Base-by-base conservation (phyloP, 805 yeast species). In the Hanseniaspora vineae region DNA sequence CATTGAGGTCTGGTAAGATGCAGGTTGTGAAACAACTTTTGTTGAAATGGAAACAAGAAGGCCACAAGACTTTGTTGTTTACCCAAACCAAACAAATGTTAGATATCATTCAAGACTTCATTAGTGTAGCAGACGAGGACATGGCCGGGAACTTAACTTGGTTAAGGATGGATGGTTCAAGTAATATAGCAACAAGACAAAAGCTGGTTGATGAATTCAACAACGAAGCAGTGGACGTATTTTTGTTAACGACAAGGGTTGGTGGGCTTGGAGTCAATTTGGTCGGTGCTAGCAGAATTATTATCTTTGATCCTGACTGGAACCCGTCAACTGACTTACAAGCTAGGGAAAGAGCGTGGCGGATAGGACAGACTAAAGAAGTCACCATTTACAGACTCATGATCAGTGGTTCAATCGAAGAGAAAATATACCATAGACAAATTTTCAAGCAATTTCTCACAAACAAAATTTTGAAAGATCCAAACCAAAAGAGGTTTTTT, bases 261-360 rank as follows among this genome's bases (percentile, higher is more conserved):
- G 98, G 98, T 18, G 98, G 98, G 0, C 67, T 92, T 39, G 98
- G 98, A 18, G 85, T 90, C 1, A 90, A 90, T 61, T 63, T 90
- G 43, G 90, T 96, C 0, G 97, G 97, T 2, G 97, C 98, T 0
- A 88, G 88, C 54, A 68, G 97, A 42, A 96, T 90, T 12, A 86
- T 90, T 19, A 90, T 90, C 14, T 90, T 76, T 60, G 98, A 90
- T 58, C 98, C 98, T 0, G 97, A 92, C 64, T 90, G 98, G 98
- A 90, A 90, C 58, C 98, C 98, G 0, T 87, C 96, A 1, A 92
- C 97, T 0, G 98, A 90, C 67, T 73, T 89, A 50, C 98, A 90
- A 64, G 98, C 98, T 0, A 71, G 97, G 50, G 98, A 90, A 61
- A 67, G 98, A 44, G 97, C 97, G 0, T 92, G 97, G 97, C 71